These are phyloP conservation scores for Astrephomene gubernaculifera DNA, from an alignment of 139 green algal genomes.

Conservation along the genomic window DNA sequence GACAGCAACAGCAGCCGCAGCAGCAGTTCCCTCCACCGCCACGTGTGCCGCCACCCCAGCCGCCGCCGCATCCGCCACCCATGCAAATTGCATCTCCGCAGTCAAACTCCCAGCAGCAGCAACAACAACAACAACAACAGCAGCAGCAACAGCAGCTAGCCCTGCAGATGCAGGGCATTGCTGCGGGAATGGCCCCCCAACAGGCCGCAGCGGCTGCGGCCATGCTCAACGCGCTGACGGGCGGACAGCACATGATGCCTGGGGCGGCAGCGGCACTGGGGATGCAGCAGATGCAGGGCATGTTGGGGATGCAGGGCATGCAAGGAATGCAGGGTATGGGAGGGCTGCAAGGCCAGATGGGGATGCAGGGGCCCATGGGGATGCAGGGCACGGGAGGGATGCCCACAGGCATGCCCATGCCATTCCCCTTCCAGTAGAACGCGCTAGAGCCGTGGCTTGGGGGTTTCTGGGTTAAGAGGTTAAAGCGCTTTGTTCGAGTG, in stretches of 20 bases:
- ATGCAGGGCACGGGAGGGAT: conserved; percentile 33
- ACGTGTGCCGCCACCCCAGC: background rate
- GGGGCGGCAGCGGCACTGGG: background rate
- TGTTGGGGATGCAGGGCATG: conserved; percentile 24
- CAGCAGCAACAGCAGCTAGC: conserved; percentile 7
- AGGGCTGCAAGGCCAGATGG: no score
- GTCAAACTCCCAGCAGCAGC: background rate
- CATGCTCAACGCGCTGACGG: conserved; percentile 10
- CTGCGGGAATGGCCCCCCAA: conserved; percentile 20
- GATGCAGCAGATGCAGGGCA: background rate
- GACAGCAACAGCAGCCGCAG: background rate
- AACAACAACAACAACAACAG: conserved; percentile 28
- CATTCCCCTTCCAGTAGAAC: conserved; percentile 36
- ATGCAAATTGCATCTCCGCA: background rate
- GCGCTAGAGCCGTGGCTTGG: no score
- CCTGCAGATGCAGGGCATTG: conserved; percentile 26
- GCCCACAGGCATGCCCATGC: conserved; percentile 24
- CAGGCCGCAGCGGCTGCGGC: conserved; percentile 22
- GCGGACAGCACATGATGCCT: background rate
- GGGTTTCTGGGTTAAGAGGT: no score
- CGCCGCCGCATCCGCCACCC: background rate
- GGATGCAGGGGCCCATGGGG: conserved; percentile 7
- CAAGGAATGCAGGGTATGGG: conserved; percentile 10
- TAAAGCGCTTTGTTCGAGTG: no score
- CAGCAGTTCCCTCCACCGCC: no score